Conservation (phyloP, 192 early-diverging fungal species). For the Backusella westeae region DNA sequence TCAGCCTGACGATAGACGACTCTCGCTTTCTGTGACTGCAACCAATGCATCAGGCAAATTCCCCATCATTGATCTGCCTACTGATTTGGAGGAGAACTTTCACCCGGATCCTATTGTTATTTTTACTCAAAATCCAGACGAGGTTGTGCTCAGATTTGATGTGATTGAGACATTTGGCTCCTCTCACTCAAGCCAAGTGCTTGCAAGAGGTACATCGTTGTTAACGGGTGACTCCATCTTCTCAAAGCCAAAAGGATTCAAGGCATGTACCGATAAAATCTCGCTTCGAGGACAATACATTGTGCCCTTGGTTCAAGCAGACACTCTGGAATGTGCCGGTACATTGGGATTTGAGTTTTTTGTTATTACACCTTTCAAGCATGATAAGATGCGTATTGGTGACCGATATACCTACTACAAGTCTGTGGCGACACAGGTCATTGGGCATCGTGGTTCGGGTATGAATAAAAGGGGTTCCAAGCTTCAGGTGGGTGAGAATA, state of each 20-base stretch:
- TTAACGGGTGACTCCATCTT: constrained; percentile 48
- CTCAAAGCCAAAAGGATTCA: constrained; percentile 24
- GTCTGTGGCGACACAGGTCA: constrained; percentile 57
- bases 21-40: constrained; percentile 55
- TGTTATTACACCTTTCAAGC: constrained; percentile 63
- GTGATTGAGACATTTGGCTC: constrained; percentile 56
- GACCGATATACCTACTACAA: constrained; percentile 56
- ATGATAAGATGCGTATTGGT: constrained; percentile 51
- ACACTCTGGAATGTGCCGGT: constrained; percentile 53
- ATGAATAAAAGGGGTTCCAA: constrained; percentile 68
- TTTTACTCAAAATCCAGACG: constrained; percentile 44
- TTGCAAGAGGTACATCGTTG: constrained; percentile 57
- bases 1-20: constrained; percentile 39
- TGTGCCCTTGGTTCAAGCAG: constrained; percentile 52
- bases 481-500: constrained; percentile 91
- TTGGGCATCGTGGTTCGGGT: constrained; percentile 90
- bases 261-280: constrained; percentile 34
- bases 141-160: constrained; percentile 55
- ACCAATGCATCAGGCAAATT: constrained; percentile 57
- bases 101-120: constrained; percentile 58
- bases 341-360: constrained; percentile 55
- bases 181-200: constrained; percentile 34
- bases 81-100: constrained; percentile 28
- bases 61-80: constrained; percentile 54
- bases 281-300: constrained; percentile 52